These are phyloP conservation scores for Aspergillus indologenus DNA, from an alignment of 495 filamentous ascomycete genomes.

Conservation along the genomic window DNA sequence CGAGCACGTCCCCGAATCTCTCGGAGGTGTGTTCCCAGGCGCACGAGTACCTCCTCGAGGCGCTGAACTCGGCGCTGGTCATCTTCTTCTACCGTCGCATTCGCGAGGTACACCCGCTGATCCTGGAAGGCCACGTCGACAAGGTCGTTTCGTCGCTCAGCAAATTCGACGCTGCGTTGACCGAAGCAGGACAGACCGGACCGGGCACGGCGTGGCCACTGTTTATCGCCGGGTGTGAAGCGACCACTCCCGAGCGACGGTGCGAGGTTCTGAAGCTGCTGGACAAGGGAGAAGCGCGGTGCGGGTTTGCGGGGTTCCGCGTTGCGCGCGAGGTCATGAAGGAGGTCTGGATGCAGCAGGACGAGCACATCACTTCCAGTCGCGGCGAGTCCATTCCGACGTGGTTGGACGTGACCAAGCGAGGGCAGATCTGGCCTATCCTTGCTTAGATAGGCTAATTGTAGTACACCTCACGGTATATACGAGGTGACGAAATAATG, in stretches of 20 bases:
- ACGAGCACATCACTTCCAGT: constrained; percentile 24
- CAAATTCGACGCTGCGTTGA: constrained; percentile 21
- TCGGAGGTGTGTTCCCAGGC: constrained; percentile 20
- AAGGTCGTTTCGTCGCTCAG: constrained; percentile 27
- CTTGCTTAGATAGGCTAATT: not conserved
- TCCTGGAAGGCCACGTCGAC: constrained; percentile 33
- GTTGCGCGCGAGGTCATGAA: constrained; percentile 28
- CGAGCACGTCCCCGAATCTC: constrained; percentile 11
- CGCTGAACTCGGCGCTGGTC: constrained; percentile 29
- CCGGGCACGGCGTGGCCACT: constrained; percentile 34
- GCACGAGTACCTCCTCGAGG: constrained; percentile 27
- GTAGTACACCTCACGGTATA: too few relatives aligned
- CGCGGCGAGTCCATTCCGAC: constrained; percentile 27
- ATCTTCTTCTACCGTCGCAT: constrained; percentile 37
- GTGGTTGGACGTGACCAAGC: constrained; percentile 28
- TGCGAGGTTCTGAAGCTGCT: constrained; percentile 24
- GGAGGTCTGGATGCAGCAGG: constrained; percentile 30
- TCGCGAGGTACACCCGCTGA: constrained; percentile 29
- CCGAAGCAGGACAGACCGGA: constrained; percentile 17
- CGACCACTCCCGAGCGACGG: constrained; percentile 21
- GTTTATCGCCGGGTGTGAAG: constrained; percentile 38
- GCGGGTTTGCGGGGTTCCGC: constrained; percentile 24
- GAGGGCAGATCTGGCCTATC: constrained; percentile 31
- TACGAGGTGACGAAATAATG: too few relatives aligned
- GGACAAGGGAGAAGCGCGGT: constrained; percentile 23